Evolutionary conservation across 306 rosid genomes (phyloP).

Genomic region (Sophora flavescens): DNA sequence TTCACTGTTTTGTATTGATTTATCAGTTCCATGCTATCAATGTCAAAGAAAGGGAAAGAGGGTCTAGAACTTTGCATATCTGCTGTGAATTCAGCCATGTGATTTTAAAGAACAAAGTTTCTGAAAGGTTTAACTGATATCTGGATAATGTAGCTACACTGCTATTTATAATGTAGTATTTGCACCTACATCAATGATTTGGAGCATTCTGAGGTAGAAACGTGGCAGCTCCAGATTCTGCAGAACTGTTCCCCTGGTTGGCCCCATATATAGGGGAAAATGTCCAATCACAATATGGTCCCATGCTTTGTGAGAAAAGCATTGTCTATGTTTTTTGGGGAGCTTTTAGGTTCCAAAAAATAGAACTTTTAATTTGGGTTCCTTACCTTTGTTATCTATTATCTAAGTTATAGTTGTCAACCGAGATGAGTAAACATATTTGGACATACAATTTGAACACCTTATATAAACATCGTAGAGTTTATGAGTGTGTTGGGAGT

Average conservation of each 20-base stretch:
- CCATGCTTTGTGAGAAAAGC: constrained; percentile 48
- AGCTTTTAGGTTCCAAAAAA: constrained; percentile 11
- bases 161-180: constrained; percentile 56
- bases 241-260: constrained; percentile 54
- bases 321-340: constrained; percentile 27
- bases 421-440: no score
- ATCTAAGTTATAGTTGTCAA: constrained; percentile 14
- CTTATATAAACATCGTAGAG: no score
- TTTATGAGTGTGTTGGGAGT: no score
- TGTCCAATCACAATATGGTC: constrained; percentile 53
- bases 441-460: no score
- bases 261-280: constrained; percentile 57
- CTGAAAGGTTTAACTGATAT: constrained; percentile 43
- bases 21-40: constrained; percentile 57
- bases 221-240: constrained; percentile 63
- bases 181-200: constrained; percentile 42
- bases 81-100: constrained; percentile 74
- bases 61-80: constrained; percentile 60
- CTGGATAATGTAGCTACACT: constrained; percentile 51
- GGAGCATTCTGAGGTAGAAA: constrained; percentile 50
- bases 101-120: constrained; percentile 11
- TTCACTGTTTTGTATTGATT: constrained; percentile 49
- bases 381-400: constrained; percentile 30
- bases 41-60: constrained; percentile 59
- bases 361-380: constrained; percentile 4